Base-by-base conservation (phyloP, 2,329 filamentous ascomycete species). In the Cadophora luteo-olivacea region DNA sequence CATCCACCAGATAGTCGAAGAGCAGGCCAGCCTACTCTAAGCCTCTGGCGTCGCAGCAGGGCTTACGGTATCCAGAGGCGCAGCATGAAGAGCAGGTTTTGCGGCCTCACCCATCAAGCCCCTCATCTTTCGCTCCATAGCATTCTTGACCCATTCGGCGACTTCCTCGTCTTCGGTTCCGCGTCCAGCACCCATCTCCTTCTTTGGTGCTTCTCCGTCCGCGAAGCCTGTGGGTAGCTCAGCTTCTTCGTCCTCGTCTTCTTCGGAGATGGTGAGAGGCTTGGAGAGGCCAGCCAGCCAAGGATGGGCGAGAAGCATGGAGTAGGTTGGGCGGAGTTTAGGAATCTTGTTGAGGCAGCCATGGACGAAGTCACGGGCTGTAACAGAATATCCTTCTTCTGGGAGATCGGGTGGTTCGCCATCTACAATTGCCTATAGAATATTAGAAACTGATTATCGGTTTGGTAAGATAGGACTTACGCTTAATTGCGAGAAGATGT, bases 401-500 rank as follows among this genome's bases (percentile, higher is more conserved):
- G 96, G 96, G 38, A 99, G 88, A 76, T 92, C 90, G 12, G 96
- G 96, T 16, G 96, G 93, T n/a, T 97, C 94, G 62, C 96, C 96
- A 78, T 98, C 93, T 45, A 99, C 96, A 78, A 99, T 99, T 66
- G 96, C 96, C 96, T 99, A 73, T 29, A 8, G 41, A 9, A 57
- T 54, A 62, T 67, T 66, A 73, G 67, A 33, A 41, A 32, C 9
- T 5, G 6, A 12, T n/a, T 19, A 19, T 6, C 29, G 22, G 16
- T 33, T 29, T 25, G 32, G 41, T 9, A 9, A 19, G 22, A 11
- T 22, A 14, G 25, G 41, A 89, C 94, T 89, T 86, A 98, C 96
- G 76, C 92, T 97, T 41, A 99, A 84, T 79, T 99, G 96, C 76
- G 93, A 97, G 84, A 99, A 98, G 74, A 99, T 99, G 77, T 97